These are phyloP conservation scores for Fusarium floridanum DNA, from an alignment of 2,329 filamentous ascomycete genomes.

Conservation along the genomic window DNA sequence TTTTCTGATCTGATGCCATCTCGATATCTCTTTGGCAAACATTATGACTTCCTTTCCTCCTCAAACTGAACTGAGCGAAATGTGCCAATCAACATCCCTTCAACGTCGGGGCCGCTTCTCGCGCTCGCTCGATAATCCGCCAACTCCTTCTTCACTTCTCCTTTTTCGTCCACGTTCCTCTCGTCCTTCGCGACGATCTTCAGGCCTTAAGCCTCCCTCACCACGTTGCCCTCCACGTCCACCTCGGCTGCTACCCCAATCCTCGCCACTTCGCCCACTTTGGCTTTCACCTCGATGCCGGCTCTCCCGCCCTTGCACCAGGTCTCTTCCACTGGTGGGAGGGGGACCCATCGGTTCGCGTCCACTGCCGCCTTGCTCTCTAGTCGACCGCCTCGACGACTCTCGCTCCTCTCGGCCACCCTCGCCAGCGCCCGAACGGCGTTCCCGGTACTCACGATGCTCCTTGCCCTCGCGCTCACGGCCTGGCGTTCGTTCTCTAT, in stretches of 20 bases:
- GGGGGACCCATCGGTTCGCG: constrained; percentile 49
- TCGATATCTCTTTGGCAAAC: neutral
- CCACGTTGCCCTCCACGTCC: constrained; percentile 54
- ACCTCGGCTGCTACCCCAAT: constrained; percentile 53
- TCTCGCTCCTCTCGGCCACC: constrained; percentile 53
- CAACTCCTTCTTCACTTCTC: constrained; percentile 63
- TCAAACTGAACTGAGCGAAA: constrained; percentile 25
- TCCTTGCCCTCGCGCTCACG: constrained; percentile 63
- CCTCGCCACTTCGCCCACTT: constrained; percentile 47
- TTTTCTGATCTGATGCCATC: constrained; percentile 11
- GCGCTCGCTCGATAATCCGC: constrained; percentile 56
- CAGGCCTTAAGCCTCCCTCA: constrained; percentile 46
- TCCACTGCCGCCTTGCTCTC: constrained; percentile 41
- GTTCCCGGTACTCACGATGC: constrained; percentile 59
- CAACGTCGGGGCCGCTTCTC: constrained; percentile 68
- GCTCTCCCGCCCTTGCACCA: constrained; percentile 49
- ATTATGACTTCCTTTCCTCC: constrained; percentile 22
- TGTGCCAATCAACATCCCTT: constrained; percentile 37
- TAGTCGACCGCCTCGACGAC: constrained; percentile 46
- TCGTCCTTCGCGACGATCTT: constrained; percentile 51
- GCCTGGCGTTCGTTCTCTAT: constrained; percentile 61
- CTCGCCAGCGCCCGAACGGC: constrained; percentile 53
- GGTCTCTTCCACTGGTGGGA: constrained; percentile 48
- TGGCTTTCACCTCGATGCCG: constrained; percentile 49
- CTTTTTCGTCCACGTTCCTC: constrained; percentile 56